Conservation (phyloP, 2,329 filamentous ascomycete species). For the Stagonosporopsis chrysanthemi region DNA sequence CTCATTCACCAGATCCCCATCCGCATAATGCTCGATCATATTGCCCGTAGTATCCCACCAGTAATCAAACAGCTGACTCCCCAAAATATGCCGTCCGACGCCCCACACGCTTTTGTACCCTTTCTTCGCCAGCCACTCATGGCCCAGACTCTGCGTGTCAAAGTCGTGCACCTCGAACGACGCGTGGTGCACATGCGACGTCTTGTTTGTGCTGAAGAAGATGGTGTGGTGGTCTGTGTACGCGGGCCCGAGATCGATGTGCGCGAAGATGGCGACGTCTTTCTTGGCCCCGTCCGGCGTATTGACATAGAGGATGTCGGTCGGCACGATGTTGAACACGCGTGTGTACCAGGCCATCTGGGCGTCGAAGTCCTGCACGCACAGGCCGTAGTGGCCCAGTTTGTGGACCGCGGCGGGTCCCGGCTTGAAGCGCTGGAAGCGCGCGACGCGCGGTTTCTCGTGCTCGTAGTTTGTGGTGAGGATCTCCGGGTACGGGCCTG, state of each 20-base stretch:
- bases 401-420: constrained; percentile 60
- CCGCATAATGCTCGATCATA: constrained; percentile 74
- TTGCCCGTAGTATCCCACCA: constrained; percentile 71
- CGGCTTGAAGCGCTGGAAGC: constrained; percentile 61
- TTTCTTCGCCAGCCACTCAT: constrained; percentile 70
- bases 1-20: constrained; percentile 71
- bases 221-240: constrained; percentile 65
- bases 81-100: constrained; percentile 73
- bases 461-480: constrained; percentile 53
- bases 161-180: constrained; percentile 75
- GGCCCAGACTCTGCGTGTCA: constrained; percentile 73
- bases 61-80: constrained; percentile 76
- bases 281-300: constrained; percentile 21
- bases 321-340: constrained; percentile 57
- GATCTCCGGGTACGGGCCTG: constrained; percentile 58
- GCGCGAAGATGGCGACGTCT: constrained; percentile 60
- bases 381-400: constrained; percentile 58
- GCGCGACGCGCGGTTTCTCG: constrained; percentile 56
- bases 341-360: constrained; percentile 55
- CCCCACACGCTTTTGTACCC: constrained; percentile 74
- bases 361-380: constrained; percentile 48
- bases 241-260: constrained; percentile 60
- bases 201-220: constrained; percentile 55
- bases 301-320: constrained; percentile 54
- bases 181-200: constrained; percentile 69